Evolutionary conservation across 2,329 filamentous ascomycete genomes (phyloP).

Genomic region (Eurotiales sp.): DNA sequence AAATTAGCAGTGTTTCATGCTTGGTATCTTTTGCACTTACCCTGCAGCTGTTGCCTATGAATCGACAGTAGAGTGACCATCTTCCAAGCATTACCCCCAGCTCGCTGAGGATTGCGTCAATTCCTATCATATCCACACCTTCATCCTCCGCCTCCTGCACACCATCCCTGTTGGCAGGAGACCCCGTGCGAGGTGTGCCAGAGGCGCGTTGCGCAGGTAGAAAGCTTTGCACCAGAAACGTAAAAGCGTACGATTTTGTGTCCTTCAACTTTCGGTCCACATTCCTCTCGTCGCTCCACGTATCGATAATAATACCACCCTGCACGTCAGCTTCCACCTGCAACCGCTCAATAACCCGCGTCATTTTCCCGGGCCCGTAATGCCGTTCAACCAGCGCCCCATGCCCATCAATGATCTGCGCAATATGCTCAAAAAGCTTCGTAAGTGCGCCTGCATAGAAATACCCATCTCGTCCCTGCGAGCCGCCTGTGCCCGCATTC

Average conservation of each 20-base stretch:
- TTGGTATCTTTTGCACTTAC: too few species aligned
- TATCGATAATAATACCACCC: constrained; percentile 91
- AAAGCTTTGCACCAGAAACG: constrained; percentile 94
- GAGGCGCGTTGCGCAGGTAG: constrained; percentile 65
- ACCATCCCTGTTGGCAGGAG: constrained; percentile 63
- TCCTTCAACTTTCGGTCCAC: constrained; percentile 87
- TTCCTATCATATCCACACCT: constrained; percentile 91
- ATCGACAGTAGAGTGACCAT: constrained; percentile 89
- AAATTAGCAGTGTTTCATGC: too few species aligned
- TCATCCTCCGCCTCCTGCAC: constrained; percentile 74
- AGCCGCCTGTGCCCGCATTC: constrained; percentile 61
- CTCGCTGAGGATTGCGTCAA: constrained; percentile 83
- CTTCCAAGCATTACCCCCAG: constrained; percentile 87
- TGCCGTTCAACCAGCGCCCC: constrained; percentile 88
- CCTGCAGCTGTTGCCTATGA: constrained; percentile 80
- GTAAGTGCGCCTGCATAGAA: constrained; percentile 91
- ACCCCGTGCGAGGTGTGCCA: constrained; percentile 67
- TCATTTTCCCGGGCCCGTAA: constrained; percentile 91
- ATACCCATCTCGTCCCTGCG: constrained; percentile 68
- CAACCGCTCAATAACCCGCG: constrained; percentile 83
- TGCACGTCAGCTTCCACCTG: constrained; percentile 95
- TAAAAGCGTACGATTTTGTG: constrained; percentile 96
- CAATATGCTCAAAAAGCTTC: constrained; percentile 94
- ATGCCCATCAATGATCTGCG: constrained; percentile 91
- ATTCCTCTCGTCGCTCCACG: constrained; percentile 84